Evolutionary conservation across 805 yeast genomes (phyloP).

Genomic region (Candida arabinofermentans): DNA sequence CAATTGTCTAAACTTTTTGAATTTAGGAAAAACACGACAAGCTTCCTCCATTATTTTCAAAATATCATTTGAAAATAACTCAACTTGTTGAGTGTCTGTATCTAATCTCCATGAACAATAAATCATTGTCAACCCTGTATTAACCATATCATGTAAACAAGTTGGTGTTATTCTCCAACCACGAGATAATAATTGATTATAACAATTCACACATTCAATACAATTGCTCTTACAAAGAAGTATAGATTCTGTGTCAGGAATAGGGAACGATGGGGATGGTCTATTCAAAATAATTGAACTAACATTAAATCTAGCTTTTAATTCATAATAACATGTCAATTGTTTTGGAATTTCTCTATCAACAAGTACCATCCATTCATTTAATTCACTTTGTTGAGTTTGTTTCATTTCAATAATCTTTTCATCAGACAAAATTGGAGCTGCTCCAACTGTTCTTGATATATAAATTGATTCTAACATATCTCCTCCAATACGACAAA

Average conservation of each 20-base stretch:
- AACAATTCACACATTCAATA: constrained; percentile 14
- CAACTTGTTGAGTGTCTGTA: constrained; percentile 9
- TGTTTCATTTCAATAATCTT: constrained; percentile 10
- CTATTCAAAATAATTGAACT: constrained; percentile 17
- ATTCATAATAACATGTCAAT: constrained; percentile 15
- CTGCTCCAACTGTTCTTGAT: constrained; percentile 19
- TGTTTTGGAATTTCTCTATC: constrained; percentile 15
- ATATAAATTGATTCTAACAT: constrained; percentile 24
- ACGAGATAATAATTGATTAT: constrained; percentile 8
- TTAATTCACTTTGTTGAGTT: constrained; percentile 11
- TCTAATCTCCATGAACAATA: constrained; percentile 26
- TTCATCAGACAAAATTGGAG: constrained; percentile 16
- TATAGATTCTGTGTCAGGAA: constrained; percentile 15
- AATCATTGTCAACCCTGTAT: constrained; percentile 20
- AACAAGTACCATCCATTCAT: constrained; percentile 19
- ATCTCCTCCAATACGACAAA: constrained; percentile 21
- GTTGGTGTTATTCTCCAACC: constrained; percentile 18
- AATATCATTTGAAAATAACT: constrained; percentile 11
- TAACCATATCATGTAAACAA: constrained; percentile 19
- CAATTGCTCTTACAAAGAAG: constrained; percentile 17
- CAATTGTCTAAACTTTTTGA: constrained; percentile 15
- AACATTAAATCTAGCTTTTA: constrained; percentile 19
- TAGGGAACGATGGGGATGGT: constrained; percentile 24
- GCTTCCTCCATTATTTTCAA: constrained; percentile 16
- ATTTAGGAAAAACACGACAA: constrained; percentile 12